Base-by-base conservation (phyloP, 768 basidiomycete species). In the Naganishia antarctica region DNA sequence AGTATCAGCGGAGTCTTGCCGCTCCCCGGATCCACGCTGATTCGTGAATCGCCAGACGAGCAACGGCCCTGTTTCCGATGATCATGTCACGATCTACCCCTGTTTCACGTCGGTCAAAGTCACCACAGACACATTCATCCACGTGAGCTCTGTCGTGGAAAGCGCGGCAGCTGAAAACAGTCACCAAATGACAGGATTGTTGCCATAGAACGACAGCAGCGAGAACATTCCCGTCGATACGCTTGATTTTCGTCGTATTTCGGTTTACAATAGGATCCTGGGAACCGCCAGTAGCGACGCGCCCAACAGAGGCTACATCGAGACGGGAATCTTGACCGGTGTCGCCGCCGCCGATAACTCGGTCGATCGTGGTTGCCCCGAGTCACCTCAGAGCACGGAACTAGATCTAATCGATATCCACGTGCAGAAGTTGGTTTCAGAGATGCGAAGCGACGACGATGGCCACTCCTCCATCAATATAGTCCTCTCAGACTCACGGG, bases 91-190 rank as follows among this genome's bases (percentile, higher is more conserved):
- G 13, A 29, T 40, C 7, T 57, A n/a, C 23, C 53, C 53, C 3
- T 57, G 40, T 25, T 57, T 57, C 32, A 34, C 32, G 23, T 37
- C 48, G 23, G 41, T 63, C 28, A 51, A 63, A 40, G 50, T 63
- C 41, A 63, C 62, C 12, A 63, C 50, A 18, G 50, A 63, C 37
- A 63, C 50, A 13, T 63, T 53, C 29, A 63, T 51, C 15, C 62
- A 57, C 15, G 53, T 26, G 26, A 41, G 53, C 23, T 29, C 25
- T 21, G 37, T 1, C 15, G 7, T n/a, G 9, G 15, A 51, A 7
- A 23, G 5, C 50, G 50, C 50, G 21, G 31, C n/a, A n/a, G n/a
- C n/a, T n/a, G n/a, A n/a, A n/a, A n/a, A n/a, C n/a, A n/a, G n/a
- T n/a, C n/a, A 51, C 32, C n/a, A 28, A 51, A 3, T n/a, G 4